These are phyloP conservation scores for Physcomitrellopsis africana DNA, from an alignment of 225 moss, liverwort and hornwort genomes.

Conservation along the genomic window DNA sequence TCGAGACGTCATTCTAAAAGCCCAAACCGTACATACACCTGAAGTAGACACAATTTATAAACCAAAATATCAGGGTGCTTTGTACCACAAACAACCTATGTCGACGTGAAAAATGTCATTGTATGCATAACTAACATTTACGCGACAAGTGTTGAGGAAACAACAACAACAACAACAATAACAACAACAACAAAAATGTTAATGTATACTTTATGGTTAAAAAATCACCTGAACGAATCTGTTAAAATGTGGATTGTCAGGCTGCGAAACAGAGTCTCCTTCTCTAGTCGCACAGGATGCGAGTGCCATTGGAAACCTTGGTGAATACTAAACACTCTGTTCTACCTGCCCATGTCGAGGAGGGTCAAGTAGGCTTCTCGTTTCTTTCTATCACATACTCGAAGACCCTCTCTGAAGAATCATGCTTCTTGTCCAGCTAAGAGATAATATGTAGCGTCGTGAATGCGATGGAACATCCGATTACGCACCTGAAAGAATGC, in stretches of 20 bases:
- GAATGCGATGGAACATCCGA: neutral
- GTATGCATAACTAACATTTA: neutral
- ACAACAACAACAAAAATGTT: neutral
- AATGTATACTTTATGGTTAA: no score
- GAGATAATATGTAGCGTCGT: neutral
- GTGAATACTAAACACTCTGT: neutral
- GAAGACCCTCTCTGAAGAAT: neutral
- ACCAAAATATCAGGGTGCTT: neutral
- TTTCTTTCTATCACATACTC: neutral
- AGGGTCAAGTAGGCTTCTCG: neutral
- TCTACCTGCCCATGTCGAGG: neutral
- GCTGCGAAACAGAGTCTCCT: neutral
- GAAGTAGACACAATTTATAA: neutral
- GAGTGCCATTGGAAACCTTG: neutral
- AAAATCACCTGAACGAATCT: constrained; percentile 13
- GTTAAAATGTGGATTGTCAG: neutral
- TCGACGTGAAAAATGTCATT: neutral
- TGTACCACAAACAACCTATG: neutral
- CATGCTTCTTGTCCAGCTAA: neutral
- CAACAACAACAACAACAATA: no score
- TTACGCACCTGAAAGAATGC: neutral
- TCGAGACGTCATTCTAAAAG: neutral
- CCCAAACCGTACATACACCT: neutral
- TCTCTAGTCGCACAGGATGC: constrained; percentile 19
- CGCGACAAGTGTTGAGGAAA: neutral